Evolutionary conservation across 23 red algal species (phyloP), one percentile per base, ranked within the genome.

Genomic region (Gracilaria caudata): DNA sequence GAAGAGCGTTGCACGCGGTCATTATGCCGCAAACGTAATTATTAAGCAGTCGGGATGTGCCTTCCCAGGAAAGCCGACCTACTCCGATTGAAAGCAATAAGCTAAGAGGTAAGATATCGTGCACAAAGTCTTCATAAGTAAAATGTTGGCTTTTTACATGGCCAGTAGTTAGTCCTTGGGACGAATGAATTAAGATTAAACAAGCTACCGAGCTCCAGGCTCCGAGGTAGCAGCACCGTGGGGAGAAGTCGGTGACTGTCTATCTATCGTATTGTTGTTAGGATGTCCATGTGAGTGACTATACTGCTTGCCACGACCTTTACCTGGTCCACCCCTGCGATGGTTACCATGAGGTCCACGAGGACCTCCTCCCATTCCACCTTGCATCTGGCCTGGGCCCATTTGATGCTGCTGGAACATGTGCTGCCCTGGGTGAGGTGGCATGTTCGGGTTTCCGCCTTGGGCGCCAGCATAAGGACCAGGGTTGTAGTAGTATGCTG

Each of bases 1-100:
- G 16, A 83, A 99, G n/a, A 95, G 97, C 63, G 82, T 95, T 46
- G 93, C 89, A n/a, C 51, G 75, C 21, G 97, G 90, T 38, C 87
- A 95, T 83, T 95, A 99, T 81, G 93, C 93, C 2, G 97, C 97
- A 8, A 84, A 94, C 51, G 86, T 91, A 23, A 92, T 99, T 49
- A 99, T 99, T 83, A 81, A 94, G 68, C 83, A 88, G 36, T 94
- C 97, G 38, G 97, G 97, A 29, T 91, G 87, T 77, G 87, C 94
- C 23, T 93, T 92, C 77, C 94, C 94, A 3, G 70, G 26, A 8
- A 97, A 93, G 29, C 94, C 94, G 7, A 75, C 70, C 8, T 75
- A 75, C 33, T 75, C 70, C 6, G 37, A 75, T 8, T 66, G 12
- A 61, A 23, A 61, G 17, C 23, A 25, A 29, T 29, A 29, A 30